Percentiles rank a stretch among this genome's conserved stretches.
Evolutionary conservation across 495 filamentous ascomycete species (phyloP).

Genomic region (Emericellopsis terricola): DNA sequence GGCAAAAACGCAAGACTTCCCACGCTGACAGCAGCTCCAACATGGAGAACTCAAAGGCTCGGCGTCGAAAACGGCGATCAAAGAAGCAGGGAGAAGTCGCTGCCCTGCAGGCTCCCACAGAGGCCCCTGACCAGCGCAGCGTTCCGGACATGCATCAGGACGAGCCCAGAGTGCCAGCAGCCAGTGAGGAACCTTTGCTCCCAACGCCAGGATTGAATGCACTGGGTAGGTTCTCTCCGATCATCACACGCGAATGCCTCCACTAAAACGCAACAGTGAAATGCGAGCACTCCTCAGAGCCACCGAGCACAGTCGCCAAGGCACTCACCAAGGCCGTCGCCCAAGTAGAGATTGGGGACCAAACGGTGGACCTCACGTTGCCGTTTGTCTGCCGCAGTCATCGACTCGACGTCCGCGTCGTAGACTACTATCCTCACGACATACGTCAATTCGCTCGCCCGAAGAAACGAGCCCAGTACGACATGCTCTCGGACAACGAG

Average conservation of each 20-base stretch:
- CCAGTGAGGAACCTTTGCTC: too few species aligned
- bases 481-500: constrained; percentile 27
- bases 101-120: too few species aligned
- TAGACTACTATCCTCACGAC: constrained; percentile 60
- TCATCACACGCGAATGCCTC: not conserved
- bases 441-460: constrained; percentile 57
- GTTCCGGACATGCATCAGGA: too few species aligned
- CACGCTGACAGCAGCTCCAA: not conserved
- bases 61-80: too few species aligned
- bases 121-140: too few species aligned
- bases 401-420: constrained; percentile 44
- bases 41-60: too few species aligned
- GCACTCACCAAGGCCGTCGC: constrained; percentile 27
- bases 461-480: constrained; percentile 22
- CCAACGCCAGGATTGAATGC: not conserved
- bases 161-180: too few species aligned
- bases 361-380: constrained; percentile 26
- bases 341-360: constrained; percentile 14
- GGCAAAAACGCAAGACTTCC: constrained; percentile 11
- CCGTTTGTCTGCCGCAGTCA: constrained; percentile 64
- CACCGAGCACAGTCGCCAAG: constrained; percentile 22
- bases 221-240: not conserved
- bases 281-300: constrained; percentile 23
- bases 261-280: constrained; percentile 13
- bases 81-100: too few species aligned